Evolutionary conservation across 176 grass and related monocot genomes (phyloP).

Genomic region (Musa beccarii): DNA sequence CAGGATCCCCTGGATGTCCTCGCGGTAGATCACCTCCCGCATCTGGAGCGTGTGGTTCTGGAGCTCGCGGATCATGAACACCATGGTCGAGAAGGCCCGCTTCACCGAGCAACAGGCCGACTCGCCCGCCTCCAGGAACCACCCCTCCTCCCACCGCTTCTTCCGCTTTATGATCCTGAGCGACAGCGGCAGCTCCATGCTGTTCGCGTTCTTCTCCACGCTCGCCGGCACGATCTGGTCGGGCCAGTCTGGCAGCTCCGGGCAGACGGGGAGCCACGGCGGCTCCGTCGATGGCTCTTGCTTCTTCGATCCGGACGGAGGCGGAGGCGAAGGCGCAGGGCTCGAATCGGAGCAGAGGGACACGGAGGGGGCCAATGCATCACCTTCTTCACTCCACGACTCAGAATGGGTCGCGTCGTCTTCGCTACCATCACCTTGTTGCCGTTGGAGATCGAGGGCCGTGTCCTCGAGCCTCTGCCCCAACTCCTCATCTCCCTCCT

Average conservation of each 20-base stretch:
- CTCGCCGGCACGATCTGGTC: neutral
- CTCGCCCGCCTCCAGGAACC: neutral
- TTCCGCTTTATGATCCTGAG: slow-evolving; percentile 13
- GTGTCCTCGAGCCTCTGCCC: neutral
- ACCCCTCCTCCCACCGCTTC: neutral
- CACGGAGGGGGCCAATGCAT: neutral
- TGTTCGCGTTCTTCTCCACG: slow-evolving; percentile 7
- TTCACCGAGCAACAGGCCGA: slow-evolving; percentile 11
- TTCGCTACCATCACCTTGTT: neutral
- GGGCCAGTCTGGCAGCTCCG: neutral
- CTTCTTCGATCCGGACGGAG: neutral
- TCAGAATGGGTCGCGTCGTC: neutral
- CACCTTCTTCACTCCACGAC: neutral
- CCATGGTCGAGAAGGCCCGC: slow-evolving; percentile 13
- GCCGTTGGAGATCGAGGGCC: neutral
- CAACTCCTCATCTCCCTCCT: neutral
- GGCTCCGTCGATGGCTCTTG: neutral
- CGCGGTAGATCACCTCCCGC: neutral
- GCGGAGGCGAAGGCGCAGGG: neutral
- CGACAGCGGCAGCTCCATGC: slow-evolving; percentile 2
- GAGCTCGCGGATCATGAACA: slow-evolving; percentile 16
- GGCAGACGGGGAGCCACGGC: neutral
- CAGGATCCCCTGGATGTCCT: slow-evolving; percentile 11
- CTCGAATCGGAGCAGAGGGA: neutral
- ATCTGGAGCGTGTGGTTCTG: neutral